phyloP scores from a whole-genome alignment of 1,139 yeast genomes.

The Ashbya aceris region DNA sequence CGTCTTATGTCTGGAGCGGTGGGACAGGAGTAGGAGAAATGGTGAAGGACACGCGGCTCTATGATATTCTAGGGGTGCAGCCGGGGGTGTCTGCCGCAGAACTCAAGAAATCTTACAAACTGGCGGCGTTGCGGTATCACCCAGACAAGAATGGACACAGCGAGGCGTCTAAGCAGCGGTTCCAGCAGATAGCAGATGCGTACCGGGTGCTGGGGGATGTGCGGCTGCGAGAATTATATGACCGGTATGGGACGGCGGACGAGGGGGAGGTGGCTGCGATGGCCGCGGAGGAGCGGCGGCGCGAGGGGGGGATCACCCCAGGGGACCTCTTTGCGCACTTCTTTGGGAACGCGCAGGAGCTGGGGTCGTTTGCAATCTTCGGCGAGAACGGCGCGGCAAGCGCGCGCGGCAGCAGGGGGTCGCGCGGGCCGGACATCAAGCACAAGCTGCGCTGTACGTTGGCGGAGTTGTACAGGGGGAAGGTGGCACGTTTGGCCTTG shows the following conservation, averaged over 20 bases:
- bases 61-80: constrained; percentile 27
- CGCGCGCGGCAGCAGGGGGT: not conserved
- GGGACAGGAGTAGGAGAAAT: constrained; percentile 5
- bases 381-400: constrained; percentile 3
- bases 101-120: constrained; percentile 55
- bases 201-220: constrained; percentile 48
- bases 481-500: constrained; percentile 38
- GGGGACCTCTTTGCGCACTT: constrained; percentile 33
- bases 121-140: constrained; percentile 47
- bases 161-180: constrained; percentile 47
- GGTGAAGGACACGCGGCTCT: constrained; percentile 17
- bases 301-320: constrained; percentile 22
- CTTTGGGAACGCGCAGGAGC: constrained; percentile 25
- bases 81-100: constrained; percentile 34
- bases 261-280: constrained; percentile 17
- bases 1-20: too few species aligned
- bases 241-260: constrained; percentile 48
- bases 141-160: constrained; percentile 57
- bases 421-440: constrained; percentile 38
- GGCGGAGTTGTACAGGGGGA: constrained; percentile 42
- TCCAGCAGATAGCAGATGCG: constrained; percentile 52
- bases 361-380: constrained; percentile 5
- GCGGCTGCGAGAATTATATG: constrained; percentile 47
- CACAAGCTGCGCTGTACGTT: constrained; percentile 39
- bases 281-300: constrained; percentile 21